Evolutionary conservation across 257 asterid species (phyloP).

Genomic region (Ballota nigra): DNA sequence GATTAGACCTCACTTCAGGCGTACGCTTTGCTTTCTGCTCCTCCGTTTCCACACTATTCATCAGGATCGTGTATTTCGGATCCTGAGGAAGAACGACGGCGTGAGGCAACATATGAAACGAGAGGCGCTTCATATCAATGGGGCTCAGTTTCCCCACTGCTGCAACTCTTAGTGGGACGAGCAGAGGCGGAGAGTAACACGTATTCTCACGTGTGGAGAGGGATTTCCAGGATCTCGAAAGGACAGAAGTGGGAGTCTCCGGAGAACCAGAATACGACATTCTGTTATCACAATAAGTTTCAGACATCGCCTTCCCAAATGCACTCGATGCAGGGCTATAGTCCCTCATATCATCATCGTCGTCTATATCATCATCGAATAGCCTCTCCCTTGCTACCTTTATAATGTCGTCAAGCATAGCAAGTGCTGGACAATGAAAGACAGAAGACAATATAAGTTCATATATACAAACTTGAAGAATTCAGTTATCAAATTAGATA

Average conservation of each 20-base stretch:
- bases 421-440: conserved; percentile 40
- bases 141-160: conserved; percentile 76
- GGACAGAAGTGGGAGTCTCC: conserved; percentile 86
- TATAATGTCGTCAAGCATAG: conserved; percentile 65
- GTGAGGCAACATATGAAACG: conserved; percentile 72
- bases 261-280: conserved; percentile 55
- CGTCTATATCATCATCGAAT: conserved; percentile 71
- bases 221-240: conserved; percentile 40
- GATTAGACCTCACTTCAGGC: conserved; percentile 22
- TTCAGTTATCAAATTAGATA: background rate
- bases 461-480: background rate
- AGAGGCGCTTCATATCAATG: conserved; percentile 69
- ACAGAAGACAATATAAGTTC: background rate
- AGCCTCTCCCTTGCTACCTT: conserved; percentile 66
- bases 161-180: conserved; percentile 59
- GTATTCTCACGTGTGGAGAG: conserved; percentile 27
- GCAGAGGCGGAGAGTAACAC: conserved; percentile 54
- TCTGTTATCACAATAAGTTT: conserved; percentile 44
- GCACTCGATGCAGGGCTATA: conserved; percentile 42
- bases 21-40: conserved; percentile 13
- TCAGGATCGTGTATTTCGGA: conserved; percentile 31
- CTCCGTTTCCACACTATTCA: conserved; percentile 24
- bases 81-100: conserved; percentile 42
- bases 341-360: conserved; percentile 51
- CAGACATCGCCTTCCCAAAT: conserved; percentile 46